Evolutionary conservation across 208 protist species (phyloP).

Genomic region (Histomonas meleagridis): DNA sequence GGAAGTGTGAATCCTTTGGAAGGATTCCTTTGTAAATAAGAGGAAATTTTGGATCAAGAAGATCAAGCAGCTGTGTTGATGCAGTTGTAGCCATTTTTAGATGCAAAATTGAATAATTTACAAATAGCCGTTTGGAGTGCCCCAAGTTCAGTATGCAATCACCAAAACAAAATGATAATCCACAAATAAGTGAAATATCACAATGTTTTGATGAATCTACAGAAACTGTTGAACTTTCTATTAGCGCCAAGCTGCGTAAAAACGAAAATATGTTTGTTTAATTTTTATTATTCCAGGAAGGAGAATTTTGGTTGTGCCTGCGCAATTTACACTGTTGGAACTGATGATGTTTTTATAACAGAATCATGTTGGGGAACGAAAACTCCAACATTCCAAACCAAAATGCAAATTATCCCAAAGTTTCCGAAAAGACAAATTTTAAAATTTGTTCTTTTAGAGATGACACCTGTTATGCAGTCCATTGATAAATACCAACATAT

Average conservation of each 20-base stretch:
- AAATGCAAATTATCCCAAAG: constrained; percentile 9
- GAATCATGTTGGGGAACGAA: neutral
- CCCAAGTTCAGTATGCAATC: no score
- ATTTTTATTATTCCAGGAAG: neutral
- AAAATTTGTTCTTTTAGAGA: neutral
- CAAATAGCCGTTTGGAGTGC: no score
- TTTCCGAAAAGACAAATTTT: neutral
- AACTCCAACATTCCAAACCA: neutral
- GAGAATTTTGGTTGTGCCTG: neutral
- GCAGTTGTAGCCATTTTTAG: neutral
- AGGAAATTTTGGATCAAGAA: neutral
- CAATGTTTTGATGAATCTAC: neutral
- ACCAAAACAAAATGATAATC: no score
- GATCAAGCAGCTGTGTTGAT: neutral
- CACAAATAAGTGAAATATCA: no score
- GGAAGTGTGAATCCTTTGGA: neutral
- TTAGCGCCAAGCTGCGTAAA: neutral
- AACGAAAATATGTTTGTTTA: neutral
- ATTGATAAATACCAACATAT: constrained; percentile 15
- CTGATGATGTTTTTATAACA: constrained; percentile 10
- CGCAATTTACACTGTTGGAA: neutral
- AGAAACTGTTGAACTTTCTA: neutral
- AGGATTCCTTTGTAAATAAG: constrained; percentile 9
- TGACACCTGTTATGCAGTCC: neutral
- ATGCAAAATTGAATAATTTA: no score